Base-by-base conservation (phyloP, 805 yeast species). In the Ogataea polymorpha region DNA sequence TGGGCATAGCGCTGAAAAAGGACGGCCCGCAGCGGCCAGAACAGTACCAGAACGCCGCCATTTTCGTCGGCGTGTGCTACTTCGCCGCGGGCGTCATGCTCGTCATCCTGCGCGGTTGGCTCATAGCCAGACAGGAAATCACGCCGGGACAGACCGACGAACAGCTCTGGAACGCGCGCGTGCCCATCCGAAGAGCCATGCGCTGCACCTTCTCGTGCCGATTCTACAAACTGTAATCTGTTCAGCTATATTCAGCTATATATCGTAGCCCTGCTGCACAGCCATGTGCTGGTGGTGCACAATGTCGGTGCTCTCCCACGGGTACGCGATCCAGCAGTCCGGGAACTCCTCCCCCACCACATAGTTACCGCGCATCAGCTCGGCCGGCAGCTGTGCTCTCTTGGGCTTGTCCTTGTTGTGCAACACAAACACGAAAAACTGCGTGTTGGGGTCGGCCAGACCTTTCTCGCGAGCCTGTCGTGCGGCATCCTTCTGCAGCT, bases 251-350 rank as follows among this genome's bases (percentile, higher is more conserved):
- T 55, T 7, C 14, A 21, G 10, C 33, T 35, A 49, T 15, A 55
- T 55, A 56, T 85, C 90, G 54, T 84, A 82, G 21, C 84, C 90
- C 66, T 85, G 93, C 54, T 75, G 77, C 48, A 79, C 71, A 29
- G 91, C 90, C 69, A 67, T 78, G 62, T 74, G 71, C 27, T 86
- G 82, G 53, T 85, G 93, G 60, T 66, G 69, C 17, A 81, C 88
- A 55, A 85, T 84, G 61, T 85, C 90, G 42, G 74, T 72, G 14
- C 84, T 75, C 61, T 85, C 93, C 95, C 95, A 85, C 33, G 95
- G 95, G 56, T 85, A 85, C 16, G 93, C 90, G 50, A 82, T 84
- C 95, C 95, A 85, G 43, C 72, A 71, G 56, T 86, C 93, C 25
- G 85, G 89, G 32, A 84, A 86, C 28, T 77, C 70, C 65, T 83